These are phyloP conservation scores for Moesziomyces parantarcticus DNA, from an alignment of 1,284 basidiomycete species.

Conservation along the genomic window DNA sequence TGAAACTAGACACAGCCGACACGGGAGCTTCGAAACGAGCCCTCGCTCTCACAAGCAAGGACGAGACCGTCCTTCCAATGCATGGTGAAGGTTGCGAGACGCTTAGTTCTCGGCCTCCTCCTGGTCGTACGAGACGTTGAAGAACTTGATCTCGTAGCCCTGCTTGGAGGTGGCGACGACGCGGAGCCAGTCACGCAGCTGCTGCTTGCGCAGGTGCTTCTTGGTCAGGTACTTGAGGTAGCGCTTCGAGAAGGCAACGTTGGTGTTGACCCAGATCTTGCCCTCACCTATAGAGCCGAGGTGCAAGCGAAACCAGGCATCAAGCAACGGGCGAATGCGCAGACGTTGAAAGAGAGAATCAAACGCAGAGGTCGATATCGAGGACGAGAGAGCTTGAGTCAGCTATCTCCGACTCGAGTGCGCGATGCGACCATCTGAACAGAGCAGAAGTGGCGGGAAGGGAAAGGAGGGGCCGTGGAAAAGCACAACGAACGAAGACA, in stretches of 20 bases:
- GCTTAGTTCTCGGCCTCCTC: constrained; percentile 55
- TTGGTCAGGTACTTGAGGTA: constrained; percentile 71
- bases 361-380: constrained; percentile 34
- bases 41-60: constrained; percentile 6
- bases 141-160: constrained; percentile 69
- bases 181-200: constrained; percentile 68
- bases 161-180: constrained; percentile 69
- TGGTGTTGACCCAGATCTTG: constrained; percentile 69
- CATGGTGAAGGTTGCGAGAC: neutral
- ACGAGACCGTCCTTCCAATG: neutral
- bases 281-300: constrained; percentile 61
- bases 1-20: neutral
- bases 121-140: constrained; percentile 68
- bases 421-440: constrained; percentile 26
- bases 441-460: neutral
- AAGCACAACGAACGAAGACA: neutral
- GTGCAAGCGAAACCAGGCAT: too few species aligned
- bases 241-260: constrained; percentile 69
- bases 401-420: constrained; percentile 52
- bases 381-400: constrained; percentile 53
- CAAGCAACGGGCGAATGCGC: constrained; percentile 9
- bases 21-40: neutral
- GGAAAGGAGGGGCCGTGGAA: constrained; percentile 2
- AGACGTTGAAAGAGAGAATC: constrained; percentile 4
- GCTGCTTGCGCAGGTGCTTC: constrained; percentile 68